A percentile compares a stretch with the other conserved stretches of the same genome.
Evolutionary conservation across 306 rosid species (phyloP).

Genomic region (Notholithocarpus densiflorus): DNA sequence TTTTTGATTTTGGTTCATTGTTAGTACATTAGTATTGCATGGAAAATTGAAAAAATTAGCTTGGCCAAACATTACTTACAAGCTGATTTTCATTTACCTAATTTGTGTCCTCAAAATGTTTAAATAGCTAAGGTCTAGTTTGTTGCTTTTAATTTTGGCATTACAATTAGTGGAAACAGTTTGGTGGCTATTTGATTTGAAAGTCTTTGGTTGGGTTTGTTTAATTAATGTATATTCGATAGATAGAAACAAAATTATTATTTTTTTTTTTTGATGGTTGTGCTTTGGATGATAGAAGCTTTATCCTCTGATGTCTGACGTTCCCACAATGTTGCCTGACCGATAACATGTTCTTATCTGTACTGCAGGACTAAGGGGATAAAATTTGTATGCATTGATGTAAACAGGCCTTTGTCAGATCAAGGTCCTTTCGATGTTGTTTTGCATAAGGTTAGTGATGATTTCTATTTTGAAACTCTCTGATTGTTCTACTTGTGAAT

Average conservation of each 20-base stretch:
- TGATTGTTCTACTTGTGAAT: background rate
- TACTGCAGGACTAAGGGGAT: constrained; percentile 3
- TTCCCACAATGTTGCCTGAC: background rate
- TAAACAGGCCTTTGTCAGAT: constrained; percentile 6
- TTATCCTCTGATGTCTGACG: background rate
- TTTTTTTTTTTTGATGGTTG: background rate
- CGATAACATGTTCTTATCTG: background rate
- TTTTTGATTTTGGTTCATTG: no score
- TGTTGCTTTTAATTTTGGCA: background rate
- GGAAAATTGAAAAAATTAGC: background rate
- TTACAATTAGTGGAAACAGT: background rate
- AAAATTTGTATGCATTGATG: background rate
- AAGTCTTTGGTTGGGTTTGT: background rate
- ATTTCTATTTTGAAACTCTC: background rate
- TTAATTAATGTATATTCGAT: background rate
- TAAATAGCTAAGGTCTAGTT: background rate
- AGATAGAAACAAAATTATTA: background rate
- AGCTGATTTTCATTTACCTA: background rate
- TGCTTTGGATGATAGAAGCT: background rate
- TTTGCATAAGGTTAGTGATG: constrained; percentile 6
- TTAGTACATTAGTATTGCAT: no score
- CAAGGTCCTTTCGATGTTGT: constrained; percentile 7
- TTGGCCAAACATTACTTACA: background rate
- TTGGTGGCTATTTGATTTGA: background rate
- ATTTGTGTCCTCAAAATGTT: background rate